Evolutionary conservation across 2,329 filamentous ascomycete species (phyloP).

Genomic region (Penicillium verrucosum): DNA sequence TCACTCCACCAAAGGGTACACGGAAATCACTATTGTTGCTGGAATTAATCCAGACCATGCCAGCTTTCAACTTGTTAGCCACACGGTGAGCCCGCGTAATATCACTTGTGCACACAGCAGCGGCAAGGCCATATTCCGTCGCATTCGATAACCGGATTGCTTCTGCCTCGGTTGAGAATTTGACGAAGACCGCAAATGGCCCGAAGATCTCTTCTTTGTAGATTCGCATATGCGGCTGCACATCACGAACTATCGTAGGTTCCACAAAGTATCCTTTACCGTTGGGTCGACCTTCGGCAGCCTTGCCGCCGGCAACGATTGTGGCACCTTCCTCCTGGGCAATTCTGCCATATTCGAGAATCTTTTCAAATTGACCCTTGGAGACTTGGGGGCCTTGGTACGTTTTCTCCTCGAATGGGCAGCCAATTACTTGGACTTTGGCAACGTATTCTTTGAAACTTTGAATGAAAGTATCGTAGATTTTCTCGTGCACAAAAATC

Average conservation of each 20-base stretch:
- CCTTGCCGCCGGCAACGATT: not conserved
- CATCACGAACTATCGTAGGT: slow-evolving; percentile 13
- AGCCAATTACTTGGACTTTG: not conserved
- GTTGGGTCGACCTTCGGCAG: not conserved
- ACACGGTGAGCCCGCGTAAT: not conserved
- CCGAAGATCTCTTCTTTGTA: slow-evolving; percentile 18
- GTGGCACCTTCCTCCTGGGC: not conserved
- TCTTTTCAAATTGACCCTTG: not conserved
- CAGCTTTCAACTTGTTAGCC: not conserved
- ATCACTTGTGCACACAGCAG: not conserved
- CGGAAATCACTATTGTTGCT: slow-evolving; percentile 9
- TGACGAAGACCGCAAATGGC: not conserved
- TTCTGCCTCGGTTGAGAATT: not conserved
- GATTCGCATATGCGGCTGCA: slow-evolving; percentile 9
- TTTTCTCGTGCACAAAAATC: not conserved
- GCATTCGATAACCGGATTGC: not conserved
- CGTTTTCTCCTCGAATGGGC: not conserved
- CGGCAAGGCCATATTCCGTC: not conserved
- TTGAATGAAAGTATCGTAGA: not conserved
- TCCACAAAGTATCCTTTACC: slow-evolving; percentile 11
- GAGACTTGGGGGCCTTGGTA: not conserved
- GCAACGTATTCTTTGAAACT: not conserved
- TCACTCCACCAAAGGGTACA: slow-evolving; percentile 15
- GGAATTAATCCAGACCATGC: slow-evolving; percentile 12
- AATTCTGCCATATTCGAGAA: not conserved